phyloP scores from a whole-genome alignment of 208 protist species.

The Phytomonas sp. region DNA sequence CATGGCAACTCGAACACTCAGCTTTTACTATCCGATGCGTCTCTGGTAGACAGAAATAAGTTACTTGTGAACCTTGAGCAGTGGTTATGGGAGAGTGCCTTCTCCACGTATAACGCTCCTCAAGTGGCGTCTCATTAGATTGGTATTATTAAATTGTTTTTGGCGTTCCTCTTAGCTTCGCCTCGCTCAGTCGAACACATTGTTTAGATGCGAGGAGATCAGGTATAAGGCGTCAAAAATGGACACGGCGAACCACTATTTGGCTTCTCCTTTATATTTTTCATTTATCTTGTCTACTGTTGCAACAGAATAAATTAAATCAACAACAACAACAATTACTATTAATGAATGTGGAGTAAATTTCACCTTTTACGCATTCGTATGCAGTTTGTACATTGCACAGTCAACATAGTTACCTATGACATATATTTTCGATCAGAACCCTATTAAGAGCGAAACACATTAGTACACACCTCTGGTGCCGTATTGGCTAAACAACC shows the following conservation, averaged over 20 bases:
- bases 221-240: background rate
- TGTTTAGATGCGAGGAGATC: background rate
- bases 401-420: background rate
- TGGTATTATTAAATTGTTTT: background rate
- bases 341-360: background rate
- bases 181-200: background rate
- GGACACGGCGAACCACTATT: background rate
- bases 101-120: background rate
- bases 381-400: background rate
- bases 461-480: background rate
- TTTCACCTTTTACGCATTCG: background rate
- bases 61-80: background rate
- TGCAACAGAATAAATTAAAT: background rate
- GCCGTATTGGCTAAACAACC: background rate
- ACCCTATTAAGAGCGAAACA: background rate
- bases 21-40: background rate
- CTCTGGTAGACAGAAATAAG: background rate
- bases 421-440: background rate
- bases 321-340: background rate
- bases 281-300: background rate
- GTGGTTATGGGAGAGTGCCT: background rate
- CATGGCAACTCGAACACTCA: background rate
- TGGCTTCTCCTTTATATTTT: slow-evolving; percentile 5
- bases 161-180: background rate
- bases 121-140: background rate